phyloP scores from a whole-genome alignment of 2,329 filamentous ascomycete species.

The Phialophora macrospora region DNA sequence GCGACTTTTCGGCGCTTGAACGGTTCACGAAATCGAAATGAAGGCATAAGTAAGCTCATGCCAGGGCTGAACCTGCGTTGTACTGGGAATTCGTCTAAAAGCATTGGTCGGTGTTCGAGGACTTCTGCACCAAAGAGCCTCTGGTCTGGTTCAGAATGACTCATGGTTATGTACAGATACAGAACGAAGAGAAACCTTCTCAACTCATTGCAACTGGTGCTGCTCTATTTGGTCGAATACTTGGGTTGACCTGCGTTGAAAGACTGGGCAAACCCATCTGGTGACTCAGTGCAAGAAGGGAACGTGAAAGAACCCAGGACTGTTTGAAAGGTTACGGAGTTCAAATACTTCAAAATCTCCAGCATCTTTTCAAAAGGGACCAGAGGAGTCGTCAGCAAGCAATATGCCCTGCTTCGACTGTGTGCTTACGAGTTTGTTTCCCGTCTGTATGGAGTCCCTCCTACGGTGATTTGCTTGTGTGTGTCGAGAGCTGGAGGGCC shows the following conservation, averaged over 20 bases:
- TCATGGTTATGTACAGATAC: neutral
- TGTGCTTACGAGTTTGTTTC: neutral
- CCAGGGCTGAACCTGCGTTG: neutral
- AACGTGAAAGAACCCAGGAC: neutral
- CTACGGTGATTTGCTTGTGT: neutral
- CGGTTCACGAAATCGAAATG: slow-evolving; percentile 60
- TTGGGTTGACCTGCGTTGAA: neutral
- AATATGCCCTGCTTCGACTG: neutral
- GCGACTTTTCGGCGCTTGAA: slow-evolving; percentile 44
- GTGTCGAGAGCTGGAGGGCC: neutral
- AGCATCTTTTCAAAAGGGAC: neutral
- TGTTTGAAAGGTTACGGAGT: neutral
- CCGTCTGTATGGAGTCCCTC: neutral
- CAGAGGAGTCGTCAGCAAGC: neutral
- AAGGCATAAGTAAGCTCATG: neutral
- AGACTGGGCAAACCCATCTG: too few relatives aligned
- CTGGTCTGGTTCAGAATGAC: neutral
- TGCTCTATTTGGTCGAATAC: neutral
- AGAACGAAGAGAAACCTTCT: neutral
- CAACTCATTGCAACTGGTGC: neutral
- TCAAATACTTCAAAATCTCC: neutral
- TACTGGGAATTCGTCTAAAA: neutral
- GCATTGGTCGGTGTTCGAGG: slow-evolving; percentile 1
- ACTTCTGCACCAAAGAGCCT: neutral
- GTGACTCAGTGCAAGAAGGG: neutral